phyloP scores from a whole-genome alignment of 148 eudicot species.

The Fagopyrum homotropicum region DNA sequence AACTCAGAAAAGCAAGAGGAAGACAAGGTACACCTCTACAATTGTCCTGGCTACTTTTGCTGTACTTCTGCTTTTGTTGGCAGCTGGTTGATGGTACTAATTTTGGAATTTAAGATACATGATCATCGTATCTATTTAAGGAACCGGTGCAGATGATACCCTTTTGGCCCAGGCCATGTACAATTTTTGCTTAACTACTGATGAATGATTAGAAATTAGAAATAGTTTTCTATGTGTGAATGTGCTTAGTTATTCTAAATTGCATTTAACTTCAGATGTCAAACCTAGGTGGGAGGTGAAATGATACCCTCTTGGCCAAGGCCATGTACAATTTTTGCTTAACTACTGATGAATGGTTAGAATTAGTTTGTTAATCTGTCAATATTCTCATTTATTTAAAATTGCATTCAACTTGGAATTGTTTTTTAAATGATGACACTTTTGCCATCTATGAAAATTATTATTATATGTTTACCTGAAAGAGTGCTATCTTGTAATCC shows the following conservation, averaged over 20 bases:
- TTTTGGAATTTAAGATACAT: background rate
- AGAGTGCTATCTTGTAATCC: constrained; percentile 1
- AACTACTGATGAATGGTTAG: background rate
- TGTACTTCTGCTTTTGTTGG: background rate
- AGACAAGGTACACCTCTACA: constrained; percentile 57
- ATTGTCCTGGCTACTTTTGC: background rate
- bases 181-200: background rate
- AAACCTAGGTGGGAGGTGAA: background rate
- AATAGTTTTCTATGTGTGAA: background rate
- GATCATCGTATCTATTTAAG: background rate
- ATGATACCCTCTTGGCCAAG: background rate
- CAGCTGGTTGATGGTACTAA: background rate
- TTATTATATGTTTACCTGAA: background rate
- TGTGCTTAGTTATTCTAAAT: background rate
- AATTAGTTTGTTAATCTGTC: background rate
- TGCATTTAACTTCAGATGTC: background rate
- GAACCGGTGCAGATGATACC: background rate
- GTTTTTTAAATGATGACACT: background rate
- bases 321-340: background rate
- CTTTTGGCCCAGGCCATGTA: background rate
- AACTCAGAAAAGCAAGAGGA: constrained; percentile 61
- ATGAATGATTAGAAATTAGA: background rate
- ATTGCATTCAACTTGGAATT: background rate
- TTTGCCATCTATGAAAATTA: background rate
- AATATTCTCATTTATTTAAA: background rate